Percentiles rank a stretch among this genome's conserved stretches.
phyloP scores from a whole-genome alignment of 163 green algal genomes.

The Scenedesmus sp. region DNA sequence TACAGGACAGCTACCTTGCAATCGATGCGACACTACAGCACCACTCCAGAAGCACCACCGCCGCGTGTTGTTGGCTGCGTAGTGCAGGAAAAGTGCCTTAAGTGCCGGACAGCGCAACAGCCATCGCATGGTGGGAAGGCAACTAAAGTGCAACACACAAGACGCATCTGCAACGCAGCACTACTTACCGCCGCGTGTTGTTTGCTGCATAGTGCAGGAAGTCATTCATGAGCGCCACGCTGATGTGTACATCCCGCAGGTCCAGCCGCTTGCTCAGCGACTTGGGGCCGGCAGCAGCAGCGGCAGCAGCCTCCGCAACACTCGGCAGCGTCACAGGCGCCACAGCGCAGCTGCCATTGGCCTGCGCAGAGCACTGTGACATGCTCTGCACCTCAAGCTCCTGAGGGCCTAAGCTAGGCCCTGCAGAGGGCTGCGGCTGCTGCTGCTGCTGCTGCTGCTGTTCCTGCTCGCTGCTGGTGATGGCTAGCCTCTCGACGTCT shows the following conservation, averaged over 20 bases:
- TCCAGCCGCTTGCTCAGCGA: conserved; percentile 59
- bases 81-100: conserved; percentile 76
- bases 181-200: conserved; percentile 60
- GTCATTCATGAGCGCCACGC: conserved; percentile 88
- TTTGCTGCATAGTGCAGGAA: conserved; percentile 80
- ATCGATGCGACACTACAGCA: too few species aligned
- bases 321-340: neutral
- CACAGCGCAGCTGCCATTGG: conserved; percentile 38
- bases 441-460: neutral
- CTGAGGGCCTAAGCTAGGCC: conserved; percentile 79
- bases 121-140: too few species aligned
- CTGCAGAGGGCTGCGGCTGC: conserved; percentile 43
- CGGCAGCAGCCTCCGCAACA: conserved; percentile 29
- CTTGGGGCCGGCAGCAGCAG: conserved; percentile 18
- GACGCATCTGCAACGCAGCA: neutral
- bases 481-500: neutral
- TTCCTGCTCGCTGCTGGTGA: neutral
- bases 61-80: conserved; percentile 61
- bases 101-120: too few species aligned
- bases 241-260: conserved; percentile 90
- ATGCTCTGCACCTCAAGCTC: conserved; percentile 72
- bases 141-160: neutral
- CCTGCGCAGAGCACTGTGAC: conserved; percentile 30
- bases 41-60: conserved; percentile 37
- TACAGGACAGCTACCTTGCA: too few species aligned